phyloP scores from a whole-genome alignment of 1,139 yeast genomes.

The Saccharomycopsis phalli region DNA sequence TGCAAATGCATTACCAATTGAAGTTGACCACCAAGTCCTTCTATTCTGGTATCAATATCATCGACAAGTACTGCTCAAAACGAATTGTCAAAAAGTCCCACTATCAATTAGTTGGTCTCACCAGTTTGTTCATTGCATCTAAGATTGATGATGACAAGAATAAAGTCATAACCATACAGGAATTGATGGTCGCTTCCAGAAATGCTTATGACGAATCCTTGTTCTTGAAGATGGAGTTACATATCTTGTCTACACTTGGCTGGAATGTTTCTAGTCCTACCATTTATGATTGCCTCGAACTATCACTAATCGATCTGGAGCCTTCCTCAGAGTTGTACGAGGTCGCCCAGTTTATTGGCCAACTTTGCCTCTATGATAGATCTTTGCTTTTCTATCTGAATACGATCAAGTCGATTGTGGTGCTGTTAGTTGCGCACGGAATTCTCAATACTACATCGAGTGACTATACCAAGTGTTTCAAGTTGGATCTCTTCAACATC shows the following conservation, averaged over 20 bases:
- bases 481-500: conserved; percentile 24
- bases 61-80: conserved; percentile 86
- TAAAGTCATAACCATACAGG: conserved; percentile 73
- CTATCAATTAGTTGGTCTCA: conserved; percentile 86
- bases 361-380: conserved; percentile 65
- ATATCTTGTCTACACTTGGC: conserved; percentile 71
- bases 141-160: conserved; percentile 85
- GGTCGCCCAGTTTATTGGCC: conserved; percentile 61
- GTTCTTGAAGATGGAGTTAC: conserved; percentile 94
- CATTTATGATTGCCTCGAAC: conserved; percentile 15
- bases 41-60: conserved; percentile 68
- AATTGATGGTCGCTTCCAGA: conserved; percentile 71
- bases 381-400: conserved; percentile 54
- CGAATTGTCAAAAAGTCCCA: conserved; percentile 89
- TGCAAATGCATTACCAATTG: conserved; percentile 74
- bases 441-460: conserved; percentile 38
- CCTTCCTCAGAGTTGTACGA: conserved; percentile 29
- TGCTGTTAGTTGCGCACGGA: conserved; percentile 64
- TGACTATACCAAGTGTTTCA: conserved; percentile 23
- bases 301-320: conserved; percentile 10
- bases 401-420: conserved; percentile 57
- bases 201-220: conserved; percentile 79
- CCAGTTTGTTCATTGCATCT: conserved; percentile 92
- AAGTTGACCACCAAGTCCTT: conserved; percentile 72
- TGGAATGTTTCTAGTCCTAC: conserved; percentile 47